phyloP scores from a whole-genome alignment of 257 asterid species.

The Scutellaria galericulata region DNA sequence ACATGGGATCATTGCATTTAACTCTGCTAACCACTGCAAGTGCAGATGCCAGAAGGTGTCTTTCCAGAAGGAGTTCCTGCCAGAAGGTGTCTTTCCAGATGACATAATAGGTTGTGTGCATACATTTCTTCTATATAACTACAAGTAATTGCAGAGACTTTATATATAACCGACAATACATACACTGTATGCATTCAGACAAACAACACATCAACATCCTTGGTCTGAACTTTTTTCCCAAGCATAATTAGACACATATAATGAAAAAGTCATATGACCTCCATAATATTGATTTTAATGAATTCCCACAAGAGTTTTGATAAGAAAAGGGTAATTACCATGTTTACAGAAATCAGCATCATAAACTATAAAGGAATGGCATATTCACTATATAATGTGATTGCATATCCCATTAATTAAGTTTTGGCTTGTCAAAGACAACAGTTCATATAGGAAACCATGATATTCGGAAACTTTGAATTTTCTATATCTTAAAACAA shows the following conservation, averaged over 20 bases:
- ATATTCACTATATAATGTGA: not conserved
- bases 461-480: not conserved
- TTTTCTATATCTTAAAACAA: not conserved
- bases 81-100: not conserved
- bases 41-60: not conserved
- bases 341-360: too few species aligned
- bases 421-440: slow-evolving; percentile 1
- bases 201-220: not conserved
- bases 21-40: not conserved
- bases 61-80: not conserved
- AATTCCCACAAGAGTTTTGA: too few species aligned
- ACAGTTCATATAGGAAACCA: not conserved
- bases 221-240: not conserved
- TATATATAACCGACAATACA: not conserved
- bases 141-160: not conserved
- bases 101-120: not conserved
- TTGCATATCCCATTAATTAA: not conserved
- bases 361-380: not conserved
- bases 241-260: not conserved
- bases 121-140: slow-evolving; percentile 12
- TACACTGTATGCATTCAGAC: not conserved
- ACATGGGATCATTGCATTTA: not conserved
- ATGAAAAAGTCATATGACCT: not conserved
- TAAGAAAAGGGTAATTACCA: too few species aligned
- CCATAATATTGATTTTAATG: too few species aligned